A percentile compares a stretch with the other conserved stretches of the same genome.
phyloP scores from a whole-genome alignment of 192 early-diverging fungal species.

The Umbelopsis ramanniana region DNA sequence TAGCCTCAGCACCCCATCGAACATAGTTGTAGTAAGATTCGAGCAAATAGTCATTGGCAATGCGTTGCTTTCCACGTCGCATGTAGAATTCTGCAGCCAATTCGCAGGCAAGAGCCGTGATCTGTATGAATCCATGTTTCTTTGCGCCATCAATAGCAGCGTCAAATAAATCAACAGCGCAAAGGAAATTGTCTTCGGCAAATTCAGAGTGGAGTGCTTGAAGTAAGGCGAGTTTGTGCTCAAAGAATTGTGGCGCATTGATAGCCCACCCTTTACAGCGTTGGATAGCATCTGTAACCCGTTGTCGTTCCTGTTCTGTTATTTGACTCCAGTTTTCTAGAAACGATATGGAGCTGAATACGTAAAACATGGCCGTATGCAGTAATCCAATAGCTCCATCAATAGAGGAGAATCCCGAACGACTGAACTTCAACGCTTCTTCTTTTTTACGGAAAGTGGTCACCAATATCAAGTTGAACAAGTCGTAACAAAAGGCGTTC shows the following conservation, averaged over 20 bases:
- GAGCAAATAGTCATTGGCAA: constrained; percentile 26
- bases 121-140: constrained; percentile 13
- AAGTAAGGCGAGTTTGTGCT: constrained; percentile 17
- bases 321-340: constrained; percentile 1
- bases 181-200: constrained; percentile 6
- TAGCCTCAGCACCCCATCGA: constrained; percentile 30
- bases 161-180: constrained; percentile 28
- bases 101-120: constrained; percentile 22
- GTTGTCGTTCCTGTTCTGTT: constrained; percentile 17
- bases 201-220: constrained; percentile 5
- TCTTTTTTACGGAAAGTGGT: constrained; percentile 12
- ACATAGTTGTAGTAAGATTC: constrained; percentile 29
- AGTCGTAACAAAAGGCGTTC: constrained; percentile 7
- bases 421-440: constrained; percentile 1
- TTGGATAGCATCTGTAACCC: neutral
- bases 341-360: neutral
- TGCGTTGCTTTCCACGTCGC: constrained; percentile 10
- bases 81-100: constrained; percentile 22
- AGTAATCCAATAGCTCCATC: constrained; percentile 19
- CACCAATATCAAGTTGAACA: constrained; percentile 9
- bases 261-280: constrained; percentile 21
- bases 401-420: neutral
- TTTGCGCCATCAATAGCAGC: constrained; percentile 21
- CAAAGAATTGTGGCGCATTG: constrained; percentile 6
- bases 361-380: neutral